These are phyloP conservation scores for Coniferiporia weirii DNA, from an alignment of 1,284 basidiomycete species.

Conservation along the genomic window DNA sequence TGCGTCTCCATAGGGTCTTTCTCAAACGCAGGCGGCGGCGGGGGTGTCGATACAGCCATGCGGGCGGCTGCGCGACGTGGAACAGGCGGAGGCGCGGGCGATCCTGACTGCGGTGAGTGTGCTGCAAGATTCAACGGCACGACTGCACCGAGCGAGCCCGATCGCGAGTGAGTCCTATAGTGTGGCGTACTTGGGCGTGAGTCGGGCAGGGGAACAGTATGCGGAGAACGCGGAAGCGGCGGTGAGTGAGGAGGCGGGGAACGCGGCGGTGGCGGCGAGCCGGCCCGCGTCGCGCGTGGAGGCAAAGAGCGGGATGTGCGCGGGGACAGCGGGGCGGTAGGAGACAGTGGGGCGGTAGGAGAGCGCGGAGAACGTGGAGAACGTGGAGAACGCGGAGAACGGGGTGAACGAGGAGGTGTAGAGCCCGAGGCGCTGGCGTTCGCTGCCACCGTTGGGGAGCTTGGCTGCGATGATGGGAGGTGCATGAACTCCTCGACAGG, in stretches of 20 bases:
- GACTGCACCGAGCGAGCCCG: conserved; percentile 20
- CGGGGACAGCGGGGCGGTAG: neutral
- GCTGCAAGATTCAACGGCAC: conserved; percentile 10
- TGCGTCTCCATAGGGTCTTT: conserved; percentile 22
- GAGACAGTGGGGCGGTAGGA: conserved; percentile 2
- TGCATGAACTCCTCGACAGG: conserved; percentile 28
- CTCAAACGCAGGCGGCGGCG: conserved; percentile 8
- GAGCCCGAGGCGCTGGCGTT: neutral
- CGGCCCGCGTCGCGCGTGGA: neutral
- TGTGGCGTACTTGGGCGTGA: conserved; percentile 33
- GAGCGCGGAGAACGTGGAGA: conserved; percentile 2
- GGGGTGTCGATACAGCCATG: conserved; percentile 27
- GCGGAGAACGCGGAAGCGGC: conserved; percentile 21
- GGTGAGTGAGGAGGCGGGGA: conserved; percentile 13
- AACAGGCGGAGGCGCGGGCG: conserved; percentile 46
- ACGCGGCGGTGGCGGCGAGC: conserved; percentile 3
- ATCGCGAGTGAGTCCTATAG: conserved; percentile 3
- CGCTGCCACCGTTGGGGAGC: neutral
- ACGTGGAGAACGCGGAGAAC: conserved; percentile 1
- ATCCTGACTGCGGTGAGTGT: conserved; percentile 25
- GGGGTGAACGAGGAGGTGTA: neutral
- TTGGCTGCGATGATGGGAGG: neutral
- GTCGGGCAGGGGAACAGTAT: conserved; percentile 39
- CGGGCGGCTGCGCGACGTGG: conserved; percentile 49
- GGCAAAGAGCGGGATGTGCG: conserved; percentile 7